phyloP scores from a whole-genome alignment of 306 rosid species.

The Notholithocarpus densiflorus region DNA sequence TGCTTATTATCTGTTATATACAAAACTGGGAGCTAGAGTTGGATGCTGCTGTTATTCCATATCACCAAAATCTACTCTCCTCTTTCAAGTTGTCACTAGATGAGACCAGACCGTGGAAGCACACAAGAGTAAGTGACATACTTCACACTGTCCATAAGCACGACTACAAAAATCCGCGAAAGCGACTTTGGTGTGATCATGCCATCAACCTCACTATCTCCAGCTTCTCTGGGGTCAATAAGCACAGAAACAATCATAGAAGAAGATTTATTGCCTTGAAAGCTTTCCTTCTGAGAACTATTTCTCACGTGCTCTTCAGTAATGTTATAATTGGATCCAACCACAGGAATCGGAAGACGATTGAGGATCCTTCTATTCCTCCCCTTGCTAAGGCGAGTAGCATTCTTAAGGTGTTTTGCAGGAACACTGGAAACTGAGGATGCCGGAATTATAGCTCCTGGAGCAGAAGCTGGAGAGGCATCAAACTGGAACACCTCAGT shows the following conservation, averaged over 20 bases:
- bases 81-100: constrained; percentile 55
- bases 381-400: constrained; percentile 43
- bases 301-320: constrained; percentile 47
- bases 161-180: constrained; percentile 76
- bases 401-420: constrained; percentile 30
- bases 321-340: constrained; percentile 47
- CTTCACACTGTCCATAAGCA: constrained; percentile 82
- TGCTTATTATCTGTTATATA: constrained; percentile 16
- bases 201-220: constrained; percentile 66
- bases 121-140: constrained; percentile 93
- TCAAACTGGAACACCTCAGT: constrained; percentile 97
- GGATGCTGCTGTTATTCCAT: constrained; percentile 4
- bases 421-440: constrained; percentile 59
- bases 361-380: constrained; percentile 78
- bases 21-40: constrained; percentile 43
- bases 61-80: constrained; percentile 2
- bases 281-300: constrained; percentile 40
- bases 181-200: constrained; percentile 70
- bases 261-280: constrained; percentile 51
- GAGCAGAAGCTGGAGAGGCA: constrained; percentile 51
- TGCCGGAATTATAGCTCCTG: constrained; percentile 89
- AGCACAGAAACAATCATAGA: constrained; percentile 92
- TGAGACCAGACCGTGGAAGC: constrained; percentile 65
- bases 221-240: constrained; percentile 81
- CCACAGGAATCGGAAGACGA: constrained; percentile 50